A percentile compares a stretch with the other conserved stretches of the same genome.
Evolutionary conservation across 768 basidiomycete species (phyloP).

Genomic region (Phlebiopsis flavidoalba): DNA sequence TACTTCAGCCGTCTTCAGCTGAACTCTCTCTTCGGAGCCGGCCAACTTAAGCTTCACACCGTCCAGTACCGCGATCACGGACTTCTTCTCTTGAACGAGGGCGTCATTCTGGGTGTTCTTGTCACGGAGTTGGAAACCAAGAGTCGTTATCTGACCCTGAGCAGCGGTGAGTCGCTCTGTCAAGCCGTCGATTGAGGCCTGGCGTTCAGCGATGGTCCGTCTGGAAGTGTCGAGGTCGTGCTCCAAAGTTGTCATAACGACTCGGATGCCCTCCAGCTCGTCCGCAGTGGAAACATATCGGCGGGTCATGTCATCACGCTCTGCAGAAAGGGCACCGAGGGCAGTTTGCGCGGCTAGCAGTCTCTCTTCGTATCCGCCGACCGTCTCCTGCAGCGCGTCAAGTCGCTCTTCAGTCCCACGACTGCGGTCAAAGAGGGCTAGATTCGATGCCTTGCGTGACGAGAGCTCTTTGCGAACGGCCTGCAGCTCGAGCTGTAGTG

Average conservation of each 20-base stretch:
- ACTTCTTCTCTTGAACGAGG: not conserved
- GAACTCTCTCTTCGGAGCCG: not conserved
- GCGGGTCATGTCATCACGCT: not conserved
- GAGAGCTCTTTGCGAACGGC: not conserved
- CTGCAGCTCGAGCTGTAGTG: not conserved
- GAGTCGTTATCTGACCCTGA: not conserved
- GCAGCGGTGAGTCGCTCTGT: not conserved
- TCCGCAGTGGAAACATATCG: not conserved
- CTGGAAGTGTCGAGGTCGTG: not conserved
- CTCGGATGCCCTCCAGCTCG: not conserved
- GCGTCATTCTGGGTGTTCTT: not conserved
- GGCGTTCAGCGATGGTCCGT: not conserved
- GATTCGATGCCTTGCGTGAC: not conserved
- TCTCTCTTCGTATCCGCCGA: not conserved
- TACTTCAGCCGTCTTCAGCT: not conserved
- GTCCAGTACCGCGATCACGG: not conserved
- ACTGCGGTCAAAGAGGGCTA: not conserved
- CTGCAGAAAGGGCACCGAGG: not conserved
- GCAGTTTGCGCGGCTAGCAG: not conserved
- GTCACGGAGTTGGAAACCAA: not conserved
- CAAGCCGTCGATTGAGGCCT: not conserved
- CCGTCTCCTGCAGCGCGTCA: not conserved
- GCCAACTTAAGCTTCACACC: not conserved
- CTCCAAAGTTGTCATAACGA: constrained; percentile 6
- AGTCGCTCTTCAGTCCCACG: not conserved